Conservation (phyloP, 1,284 basidiomycete species). For the Cystobasidium slooffiae region DNA sequence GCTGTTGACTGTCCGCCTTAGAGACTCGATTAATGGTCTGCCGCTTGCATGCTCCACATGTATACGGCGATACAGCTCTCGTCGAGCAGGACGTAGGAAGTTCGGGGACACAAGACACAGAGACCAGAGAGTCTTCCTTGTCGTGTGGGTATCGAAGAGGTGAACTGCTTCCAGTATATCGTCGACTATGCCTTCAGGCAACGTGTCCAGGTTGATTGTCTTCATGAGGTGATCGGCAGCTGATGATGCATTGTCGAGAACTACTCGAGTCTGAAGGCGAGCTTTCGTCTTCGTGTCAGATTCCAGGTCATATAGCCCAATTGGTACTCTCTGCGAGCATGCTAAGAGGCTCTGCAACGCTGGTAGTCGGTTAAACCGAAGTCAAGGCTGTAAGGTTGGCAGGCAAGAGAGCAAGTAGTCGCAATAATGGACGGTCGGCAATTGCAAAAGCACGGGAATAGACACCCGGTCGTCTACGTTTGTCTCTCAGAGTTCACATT, state of each 20-base stretch:
- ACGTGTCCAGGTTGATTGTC: slow-evolving; percentile 18
- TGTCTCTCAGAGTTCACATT: no score
- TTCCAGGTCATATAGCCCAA: no score
- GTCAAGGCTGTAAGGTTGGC: no score
- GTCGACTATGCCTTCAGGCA: slow-evolving; percentile 37
- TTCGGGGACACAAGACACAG: slow-evolving; percentile 18
- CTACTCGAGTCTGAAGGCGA: no score
- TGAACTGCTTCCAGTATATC: slow-evolving; percentile 17
- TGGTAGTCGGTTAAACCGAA: no score
- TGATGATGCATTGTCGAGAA: neutral
- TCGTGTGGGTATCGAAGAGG: neutral
- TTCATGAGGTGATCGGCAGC: slow-evolving; percentile 14
- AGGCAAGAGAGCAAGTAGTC: no score
- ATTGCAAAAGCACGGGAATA: no score
- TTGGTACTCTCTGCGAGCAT: no score
- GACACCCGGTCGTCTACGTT: no score
- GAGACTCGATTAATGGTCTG: neutral
- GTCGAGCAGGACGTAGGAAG: slow-evolving; percentile 20
- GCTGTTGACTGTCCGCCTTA: slow-evolving; percentile 2
- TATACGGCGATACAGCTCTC: slow-evolving; percentile 28
- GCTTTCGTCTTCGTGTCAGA: no score
- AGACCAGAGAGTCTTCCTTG: neutral
- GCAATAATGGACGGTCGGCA: no score
- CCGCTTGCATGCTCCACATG: slow-evolving; percentile 18
- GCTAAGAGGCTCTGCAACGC: no score